A percentile compares a stretch with the other conserved stretches of the same genome.
Conservation (phyloP, 169 alveolate species). For the Amoebophrya sp. region DNA sequence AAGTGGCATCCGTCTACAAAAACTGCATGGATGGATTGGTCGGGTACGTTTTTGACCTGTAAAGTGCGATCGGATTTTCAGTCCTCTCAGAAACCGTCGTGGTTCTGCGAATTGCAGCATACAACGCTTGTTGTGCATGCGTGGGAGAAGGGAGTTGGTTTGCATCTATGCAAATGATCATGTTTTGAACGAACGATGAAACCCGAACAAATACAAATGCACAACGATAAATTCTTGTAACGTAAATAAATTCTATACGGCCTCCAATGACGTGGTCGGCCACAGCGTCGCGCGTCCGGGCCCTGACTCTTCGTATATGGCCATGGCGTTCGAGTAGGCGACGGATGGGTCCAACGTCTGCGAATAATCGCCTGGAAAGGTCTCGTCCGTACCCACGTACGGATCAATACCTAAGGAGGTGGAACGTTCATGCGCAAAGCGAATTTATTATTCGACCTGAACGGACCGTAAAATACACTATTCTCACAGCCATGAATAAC, state of each 20-base stretch:
- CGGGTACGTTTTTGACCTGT: conserved; percentile 13
- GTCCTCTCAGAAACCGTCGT: too few relatives aligned
- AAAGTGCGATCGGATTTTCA: too few relatives aligned
- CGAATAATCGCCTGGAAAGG: neutral
- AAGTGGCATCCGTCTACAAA: neutral
- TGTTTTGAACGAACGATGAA: neutral
- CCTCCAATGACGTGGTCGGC: neutral
- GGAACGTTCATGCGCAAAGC: too few relatives aligned
- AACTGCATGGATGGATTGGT: neutral
- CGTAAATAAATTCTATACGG: neutral
- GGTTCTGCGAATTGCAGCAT: too few relatives aligned
- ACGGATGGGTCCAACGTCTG: neutral
- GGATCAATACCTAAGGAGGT: too few relatives aligned
- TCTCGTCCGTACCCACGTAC: neutral
- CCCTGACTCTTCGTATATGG: neutral
- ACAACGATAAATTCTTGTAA: neutral
- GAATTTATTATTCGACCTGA: too few relatives aligned
- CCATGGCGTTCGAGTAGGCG: neutral
- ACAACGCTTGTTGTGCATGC: too few relatives aligned
- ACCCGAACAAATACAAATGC: neutral
- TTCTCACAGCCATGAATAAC: too few relatives aligned
- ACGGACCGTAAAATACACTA: too few relatives aligned
- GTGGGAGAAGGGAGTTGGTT: too few relatives aligned
- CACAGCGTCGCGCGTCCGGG: neutral
- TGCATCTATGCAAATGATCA: neutral